Evolutionary conservation across 305 asterid genomes (phyloP).

Genomic region (Ilex paraguariensis): DNA sequence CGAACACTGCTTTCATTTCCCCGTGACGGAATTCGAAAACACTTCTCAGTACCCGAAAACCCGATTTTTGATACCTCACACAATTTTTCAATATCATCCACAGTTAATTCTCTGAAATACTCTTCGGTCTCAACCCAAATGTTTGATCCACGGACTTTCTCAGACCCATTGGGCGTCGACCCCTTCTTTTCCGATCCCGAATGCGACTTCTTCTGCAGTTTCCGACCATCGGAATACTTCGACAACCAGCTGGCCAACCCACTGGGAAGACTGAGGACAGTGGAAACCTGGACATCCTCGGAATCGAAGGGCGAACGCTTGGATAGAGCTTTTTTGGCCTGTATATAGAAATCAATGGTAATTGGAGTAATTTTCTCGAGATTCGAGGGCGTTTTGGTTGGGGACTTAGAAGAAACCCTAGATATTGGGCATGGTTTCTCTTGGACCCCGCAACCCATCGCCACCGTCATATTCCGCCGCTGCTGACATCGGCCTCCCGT

Average conservation of each 20-base stretch:
- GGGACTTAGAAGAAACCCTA: conserved; percentile 2
- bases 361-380: conserved; percentile 37
- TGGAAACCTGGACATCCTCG: conserved; percentile 47
- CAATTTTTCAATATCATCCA: conserved; percentile 65
- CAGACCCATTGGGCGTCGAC: conserved; percentile 24
- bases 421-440: conserved; percentile 47
- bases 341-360: conserved; percentile 57
- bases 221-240: conserved; percentile 67
- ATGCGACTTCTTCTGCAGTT: conserved; percentile 77
- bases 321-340: conserved; percentile 74
- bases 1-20: conserved; percentile 15
- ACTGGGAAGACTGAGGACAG: conserved; percentile 49
- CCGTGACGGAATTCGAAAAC: conserved; percentile 42
- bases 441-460: conserved; percentile 43
- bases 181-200: conserved; percentile 58
- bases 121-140: conserved; percentile 82
- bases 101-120: conserved; percentile 65
- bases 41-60: conserved; percentile 40
- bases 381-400: conserved; percentile 55
- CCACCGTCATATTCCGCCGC: conserved; percentile 46
- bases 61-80: conserved; percentile 29
- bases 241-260: conserved; percentile 55
- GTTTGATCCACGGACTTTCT: conserved; percentile 43
- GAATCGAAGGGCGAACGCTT: conserved; percentile 71
- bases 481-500: conserved; percentile 40